A percentile compares a stretch with the other conserved stretches of the same genome.
These are phyloP conservation scores for Calycina herbarum DNA, from an alignment of 2,329 filamentous ascomycete species.

Conservation along the genomic window DNA sequence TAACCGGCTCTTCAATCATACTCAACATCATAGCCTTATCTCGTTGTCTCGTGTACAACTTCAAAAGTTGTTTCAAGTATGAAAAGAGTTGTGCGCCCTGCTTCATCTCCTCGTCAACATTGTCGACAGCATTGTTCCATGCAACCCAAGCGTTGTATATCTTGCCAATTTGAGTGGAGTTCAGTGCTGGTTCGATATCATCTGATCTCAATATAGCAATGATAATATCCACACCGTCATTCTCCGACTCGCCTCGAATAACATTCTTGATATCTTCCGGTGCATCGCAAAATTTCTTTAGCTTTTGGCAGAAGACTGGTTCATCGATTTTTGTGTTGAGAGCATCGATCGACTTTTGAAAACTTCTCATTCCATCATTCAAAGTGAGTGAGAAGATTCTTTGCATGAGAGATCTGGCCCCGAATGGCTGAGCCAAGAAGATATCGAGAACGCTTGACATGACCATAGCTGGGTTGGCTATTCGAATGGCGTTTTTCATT, in stretches of 20 bases:
- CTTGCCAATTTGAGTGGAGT: constrained; percentile 72
- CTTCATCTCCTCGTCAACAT: constrained; percentile 83
- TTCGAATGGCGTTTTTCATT: constrained; percentile 94
- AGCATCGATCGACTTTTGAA: constrained; percentile 83
- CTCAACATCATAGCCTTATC: constrained; percentile 98
- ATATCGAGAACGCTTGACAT: constrained; percentile 96
- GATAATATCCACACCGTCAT: constrained; percentile 79
- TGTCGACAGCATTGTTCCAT: constrained; percentile 93
- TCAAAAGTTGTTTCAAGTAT: constrained; percentile 90
- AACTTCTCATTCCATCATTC: constrained; percentile 82
- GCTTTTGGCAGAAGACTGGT: constrained; percentile 72
- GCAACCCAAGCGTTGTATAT: constrained; percentile 95
- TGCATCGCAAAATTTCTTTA: constrained; percentile 75
- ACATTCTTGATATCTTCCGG: constrained; percentile 72
- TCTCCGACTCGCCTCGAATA: constrained; percentile 71
- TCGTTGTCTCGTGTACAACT: constrained; percentile 84
- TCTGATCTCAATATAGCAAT: constrained; percentile 83
- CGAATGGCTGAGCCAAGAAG: constrained; percentile 94
- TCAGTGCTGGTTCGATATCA: constrained; percentile 69
- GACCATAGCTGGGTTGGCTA: constrained; percentile 93
- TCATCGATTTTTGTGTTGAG: constrained; percentile 80
- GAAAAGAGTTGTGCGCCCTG: constrained; percentile 91
- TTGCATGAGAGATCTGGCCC: constrained; percentile 85
- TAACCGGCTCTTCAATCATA: constrained; percentile 96
- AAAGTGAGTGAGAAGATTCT: constrained; percentile 91